These are phyloP conservation scores for Nicotiana obtusifolia DNA, from an alignment of 257 asterid genomes.

Conservation along the genomic window DNA sequence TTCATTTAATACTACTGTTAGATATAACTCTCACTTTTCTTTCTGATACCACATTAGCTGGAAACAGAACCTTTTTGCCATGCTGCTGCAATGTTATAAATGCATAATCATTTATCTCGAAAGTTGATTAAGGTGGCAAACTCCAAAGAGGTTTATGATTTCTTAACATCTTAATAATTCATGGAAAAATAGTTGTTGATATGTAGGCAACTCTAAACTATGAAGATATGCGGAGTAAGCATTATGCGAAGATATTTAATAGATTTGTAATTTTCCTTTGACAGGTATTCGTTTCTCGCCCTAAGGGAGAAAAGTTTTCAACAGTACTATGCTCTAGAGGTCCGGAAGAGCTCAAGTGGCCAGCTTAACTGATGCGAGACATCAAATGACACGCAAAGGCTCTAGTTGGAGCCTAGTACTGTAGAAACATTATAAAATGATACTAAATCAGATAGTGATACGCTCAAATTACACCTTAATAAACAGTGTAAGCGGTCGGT, in stretches of 20 bases:
- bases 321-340: slow-evolving; percentile 67
- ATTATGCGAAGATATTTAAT: not conserved
- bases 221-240: not conserved
- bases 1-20: not conserved
- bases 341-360: slow-evolving; percentile 38
- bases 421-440: not conserved
- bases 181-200: not conserved
- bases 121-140: not conserved
- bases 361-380: not conserved
- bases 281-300: slow-evolving; percentile 80
- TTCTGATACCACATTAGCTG: not conserved
- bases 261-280: slow-evolving; percentile 4
- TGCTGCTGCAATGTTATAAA: not conserved
- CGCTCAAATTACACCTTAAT: no score
- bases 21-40: not conserved
- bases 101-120: not conserved
- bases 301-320: slow-evolving; percentile 58
- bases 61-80: not conserved
- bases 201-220: not conserved
- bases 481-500: no score
- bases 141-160: not conserved
- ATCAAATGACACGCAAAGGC: not conserved
- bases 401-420: not conserved
- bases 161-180: not conserved
- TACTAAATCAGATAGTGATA: not conserved